Conservation (phyloP, 2,329 filamentous ascomycete genomes). For the Daldinia sp. region DNA sequence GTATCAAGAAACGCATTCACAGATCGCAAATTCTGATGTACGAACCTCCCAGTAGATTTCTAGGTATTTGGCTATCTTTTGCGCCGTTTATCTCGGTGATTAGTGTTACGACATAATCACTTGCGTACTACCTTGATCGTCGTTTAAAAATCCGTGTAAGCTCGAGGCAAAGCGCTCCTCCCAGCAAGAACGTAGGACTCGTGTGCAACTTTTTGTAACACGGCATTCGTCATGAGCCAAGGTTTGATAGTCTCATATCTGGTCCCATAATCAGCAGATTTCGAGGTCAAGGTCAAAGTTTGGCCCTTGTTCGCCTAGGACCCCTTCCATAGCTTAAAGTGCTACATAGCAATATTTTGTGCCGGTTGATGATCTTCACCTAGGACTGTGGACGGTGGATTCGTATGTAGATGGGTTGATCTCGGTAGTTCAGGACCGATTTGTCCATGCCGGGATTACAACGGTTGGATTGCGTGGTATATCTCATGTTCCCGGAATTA, state of each 20-base stretch:
- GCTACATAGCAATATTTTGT: not conserved
- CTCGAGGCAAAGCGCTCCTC: not conserved
- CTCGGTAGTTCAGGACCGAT: not conserved
- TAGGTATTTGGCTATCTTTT: not conserved
- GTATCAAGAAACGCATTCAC: slow-evolving; percentile 13
- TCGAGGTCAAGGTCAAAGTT: not conserved
- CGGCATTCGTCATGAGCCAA: not conserved
- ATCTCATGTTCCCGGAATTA: not conserved
- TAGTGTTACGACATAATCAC: not conserved
- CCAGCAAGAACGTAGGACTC: not conserved
- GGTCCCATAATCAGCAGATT: not conserved
- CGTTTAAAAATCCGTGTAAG: not conserved
- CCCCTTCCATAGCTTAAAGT: not conserved
- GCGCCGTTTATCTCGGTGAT: not conserved
- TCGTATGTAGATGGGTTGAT: not conserved
- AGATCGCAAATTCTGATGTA: slow-evolving; percentile 13
- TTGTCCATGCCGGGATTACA: not conserved
- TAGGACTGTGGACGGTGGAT: not conserved
- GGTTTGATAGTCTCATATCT: slow-evolving; percentile 2
- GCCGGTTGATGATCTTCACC: not conserved
- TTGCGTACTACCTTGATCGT: slow-evolving; percentile 3
- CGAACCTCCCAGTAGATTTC: slow-evolving; percentile 7
- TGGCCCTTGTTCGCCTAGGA: not conserved
- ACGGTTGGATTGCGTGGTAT: not conserved
- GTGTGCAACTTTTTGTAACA: not conserved